Evolutionary conservation across 768 basidiomycete species (phyloP), one percentile per base, ranked within the genome.

Genomic region (Pisolithus marmoratus): DNA sequence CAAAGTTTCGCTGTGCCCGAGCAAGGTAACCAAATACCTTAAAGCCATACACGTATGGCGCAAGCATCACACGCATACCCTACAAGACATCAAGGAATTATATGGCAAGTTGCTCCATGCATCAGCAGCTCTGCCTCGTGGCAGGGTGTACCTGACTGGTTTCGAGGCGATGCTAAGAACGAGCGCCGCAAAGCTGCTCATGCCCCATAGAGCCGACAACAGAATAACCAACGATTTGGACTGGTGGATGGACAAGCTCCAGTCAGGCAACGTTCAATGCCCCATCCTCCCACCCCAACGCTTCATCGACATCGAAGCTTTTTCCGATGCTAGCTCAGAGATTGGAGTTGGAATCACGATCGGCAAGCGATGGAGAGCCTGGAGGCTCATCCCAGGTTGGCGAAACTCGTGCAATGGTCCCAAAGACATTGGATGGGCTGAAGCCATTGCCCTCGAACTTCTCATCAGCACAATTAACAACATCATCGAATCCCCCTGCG

Each of bases 341-440:
- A 19, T 34, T 34, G 29, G 37, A 8, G 8, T 47, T 8, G n/a
- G 46, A 26, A 47, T 47, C 46, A 8, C n/a, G 17, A 38, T 47
- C 5, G 29, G 46, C 8, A 4, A 43, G 22, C 11, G n/a, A 9
- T 54, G 56, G 74, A 31, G 65, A n/a, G 69, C 68, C 0, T 72
- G 69, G 66, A 5, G 55, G 2, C 62, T 72, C 8, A 31, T 58
- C 3, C 60, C 58, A 3, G 61, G 59, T 0, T 75, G 73, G 73
- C 56, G 27, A 27, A 46, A 65, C 20, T 24, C 22, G 2, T 14
- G n/a, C 9, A 31, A 48, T 0, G 55, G 61, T 14, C 52, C 59
- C 0, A 34, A 66, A 1, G 72, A 78, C 49, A 81, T 81, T 49
- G 62, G 62, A 0, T 80, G 78, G 77, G 74, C 75, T 0, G 75